Evolutionary conservation across 169 alveolate genomes (phyloP).

Genomic region (Eimeria mitis): DNA sequence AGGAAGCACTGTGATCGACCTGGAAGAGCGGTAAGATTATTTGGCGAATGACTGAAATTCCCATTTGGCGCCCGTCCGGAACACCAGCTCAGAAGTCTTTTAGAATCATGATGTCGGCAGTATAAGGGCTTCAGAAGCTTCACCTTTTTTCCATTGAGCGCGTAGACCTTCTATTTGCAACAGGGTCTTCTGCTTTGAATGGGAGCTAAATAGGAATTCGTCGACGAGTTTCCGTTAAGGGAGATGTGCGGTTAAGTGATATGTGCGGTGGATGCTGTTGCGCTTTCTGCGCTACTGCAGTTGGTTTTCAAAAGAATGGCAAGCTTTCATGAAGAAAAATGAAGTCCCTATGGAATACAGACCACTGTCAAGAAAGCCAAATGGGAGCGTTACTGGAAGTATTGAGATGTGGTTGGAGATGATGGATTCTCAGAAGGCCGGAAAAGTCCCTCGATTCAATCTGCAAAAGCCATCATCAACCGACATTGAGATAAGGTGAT

Average conservation of each 20-base stretch:
- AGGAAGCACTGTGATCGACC: constrained; percentile 93
- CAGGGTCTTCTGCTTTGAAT: background rate
- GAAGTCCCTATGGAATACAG: constrained; percentile 93
- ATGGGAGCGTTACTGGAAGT: constrained; percentile 84
- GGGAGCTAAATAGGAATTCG: background rate
- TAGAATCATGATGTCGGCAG: background rate
- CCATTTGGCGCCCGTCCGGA: background rate
- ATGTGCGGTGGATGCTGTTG: background rate
- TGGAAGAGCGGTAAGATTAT: constrained; percentile 88
- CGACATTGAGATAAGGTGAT: constrained; percentile 89
- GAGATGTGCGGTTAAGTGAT: too few relatives aligned
- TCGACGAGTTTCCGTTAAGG: background rate
- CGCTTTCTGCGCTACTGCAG: constrained; percentile 77
- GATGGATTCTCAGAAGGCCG: constrained; percentile 88
- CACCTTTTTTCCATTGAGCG: background rate
- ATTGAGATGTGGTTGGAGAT: constrained; percentile 92
- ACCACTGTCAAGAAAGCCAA: constrained; percentile 84
- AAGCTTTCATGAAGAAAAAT: constrained; percentile 90
- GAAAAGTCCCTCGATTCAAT: constrained; percentile 87
- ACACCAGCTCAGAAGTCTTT: background rate
- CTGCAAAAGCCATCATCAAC: constrained; percentile 89
- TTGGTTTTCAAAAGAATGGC: constrained; percentile 95
- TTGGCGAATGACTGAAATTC: too few relatives aligned
- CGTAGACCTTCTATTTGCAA: background rate
- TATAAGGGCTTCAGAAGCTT: background rate